Evolutionary conservation across 495 filamentous ascomycete genomes (phyloP).

Genomic region (Penicillium samsonianum): DNA sequence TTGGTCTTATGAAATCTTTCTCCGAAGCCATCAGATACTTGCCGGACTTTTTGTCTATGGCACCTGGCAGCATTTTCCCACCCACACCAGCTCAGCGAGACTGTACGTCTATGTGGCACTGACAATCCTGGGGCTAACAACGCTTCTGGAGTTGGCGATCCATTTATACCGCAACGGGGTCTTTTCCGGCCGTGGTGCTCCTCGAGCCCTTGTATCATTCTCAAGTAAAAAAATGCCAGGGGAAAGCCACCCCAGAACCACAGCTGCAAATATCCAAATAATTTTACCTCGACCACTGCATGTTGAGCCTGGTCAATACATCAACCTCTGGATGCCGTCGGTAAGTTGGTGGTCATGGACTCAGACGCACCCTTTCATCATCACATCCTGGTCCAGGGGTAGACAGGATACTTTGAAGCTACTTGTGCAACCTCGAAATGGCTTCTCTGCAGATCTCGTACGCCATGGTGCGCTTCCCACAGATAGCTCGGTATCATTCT

Average conservation of each 20-base stretch:
- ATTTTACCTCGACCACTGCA: slow-evolving; percentile 26
- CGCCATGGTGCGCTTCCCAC: neutral
- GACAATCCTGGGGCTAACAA: slow-evolving; percentile 26
- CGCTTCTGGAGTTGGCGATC: slow-evolving; percentile 18
- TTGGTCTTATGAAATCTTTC: slow-evolving; percentile 37
- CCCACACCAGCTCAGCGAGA: slow-evolving; percentile 10
- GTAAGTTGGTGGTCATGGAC: slow-evolving; percentile 34
- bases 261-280: slow-evolving; percentile 23
- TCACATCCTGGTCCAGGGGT: slow-evolving; percentile 36
- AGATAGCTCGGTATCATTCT: slow-evolving; percentile 17
- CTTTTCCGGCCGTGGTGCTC: slow-evolving; percentile 23
- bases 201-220: slow-evolving; percentile 24
- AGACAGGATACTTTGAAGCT: slow-evolving; percentile 32
- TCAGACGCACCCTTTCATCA: slow-evolving; percentile 43
- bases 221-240: slow-evolving; percentile 14
- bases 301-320: slow-evolving; percentile 41
- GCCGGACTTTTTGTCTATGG: slow-evolving; percentile 27
- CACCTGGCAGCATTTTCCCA: slow-evolving; percentile 28
- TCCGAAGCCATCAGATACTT: slow-evolving; percentile 33
- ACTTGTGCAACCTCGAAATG: slow-evolving; percentile 13
- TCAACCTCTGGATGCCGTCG: slow-evolving; percentile 40
- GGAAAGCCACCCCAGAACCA: neutral
- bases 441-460: slow-evolving; percentile 18
- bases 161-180: slow-evolving; percentile 31
- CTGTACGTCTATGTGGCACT: slow-evolving; percentile 33